These are phyloP conservation scores for Eucalyptus polybractea DNA, from an alignment of 345 rosid genomes.

Conservation along the genomic window DNA sequence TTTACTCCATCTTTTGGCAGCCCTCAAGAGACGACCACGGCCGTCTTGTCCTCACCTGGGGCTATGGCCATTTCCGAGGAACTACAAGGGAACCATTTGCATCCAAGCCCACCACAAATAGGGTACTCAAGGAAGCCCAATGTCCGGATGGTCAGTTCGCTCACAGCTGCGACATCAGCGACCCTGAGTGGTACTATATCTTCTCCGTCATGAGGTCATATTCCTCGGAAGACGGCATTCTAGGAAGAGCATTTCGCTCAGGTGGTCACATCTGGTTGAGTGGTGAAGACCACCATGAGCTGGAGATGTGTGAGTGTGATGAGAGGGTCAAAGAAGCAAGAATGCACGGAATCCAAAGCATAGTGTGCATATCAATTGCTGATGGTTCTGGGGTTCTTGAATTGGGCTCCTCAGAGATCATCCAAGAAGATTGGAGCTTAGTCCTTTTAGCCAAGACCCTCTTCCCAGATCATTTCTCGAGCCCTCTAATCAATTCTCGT, in stretches of 20 bases:
- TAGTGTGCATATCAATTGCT: no score
- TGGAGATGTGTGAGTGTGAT: no score
- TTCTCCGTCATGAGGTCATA: background rate
- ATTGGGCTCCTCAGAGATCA: background rate
- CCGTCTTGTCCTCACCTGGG: background rate
- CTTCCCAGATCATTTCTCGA: background rate
- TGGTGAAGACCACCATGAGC: no score
- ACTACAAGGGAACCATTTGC: background rate
- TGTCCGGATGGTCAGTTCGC: constrained; percentile 1
- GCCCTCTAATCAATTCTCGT: background rate
- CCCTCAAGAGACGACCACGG: background rate
- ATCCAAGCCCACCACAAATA: background rate
- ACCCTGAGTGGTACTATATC: background rate
- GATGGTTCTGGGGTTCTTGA: no score
- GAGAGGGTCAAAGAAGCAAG: no score
- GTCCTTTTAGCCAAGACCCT: no score
- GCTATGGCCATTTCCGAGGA: background rate
- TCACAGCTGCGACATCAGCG: background rate
- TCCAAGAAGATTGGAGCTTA: background rate
- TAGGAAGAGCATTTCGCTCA: no score
- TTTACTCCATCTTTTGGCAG: constrained; percentile 9
- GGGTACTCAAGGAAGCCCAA: background rate
- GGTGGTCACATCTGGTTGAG: no score
- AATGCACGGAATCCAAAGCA: no score
- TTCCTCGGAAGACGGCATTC: background rate